Percentiles rank a stretch among this genome's conserved stretches.
These are phyloP conservation scores for Quillaja saponaria DNA, from an alignment of 306 rosid species.

Conservation along the genomic window DNA sequence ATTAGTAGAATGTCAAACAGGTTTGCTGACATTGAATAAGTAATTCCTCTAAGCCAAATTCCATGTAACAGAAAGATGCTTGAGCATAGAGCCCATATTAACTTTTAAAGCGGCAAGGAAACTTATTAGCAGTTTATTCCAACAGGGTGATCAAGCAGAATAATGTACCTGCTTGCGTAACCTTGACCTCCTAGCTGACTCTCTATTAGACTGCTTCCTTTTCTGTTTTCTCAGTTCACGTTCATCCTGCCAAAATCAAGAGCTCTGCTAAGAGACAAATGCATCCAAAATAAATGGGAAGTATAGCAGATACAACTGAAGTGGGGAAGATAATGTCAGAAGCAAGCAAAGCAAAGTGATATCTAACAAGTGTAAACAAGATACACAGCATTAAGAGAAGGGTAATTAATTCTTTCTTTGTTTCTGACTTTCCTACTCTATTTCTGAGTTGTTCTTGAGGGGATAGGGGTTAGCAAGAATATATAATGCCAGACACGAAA, in stretches of 20 bases:
- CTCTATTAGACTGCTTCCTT: conserved; percentile 96
- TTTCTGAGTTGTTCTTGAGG: background rate
- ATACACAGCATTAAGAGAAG: background rate
- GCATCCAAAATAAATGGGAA: background rate
- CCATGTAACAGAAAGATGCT: too few species aligned
- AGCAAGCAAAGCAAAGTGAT: background rate
- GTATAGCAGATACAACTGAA: background rate
- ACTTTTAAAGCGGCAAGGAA: too few species aligned
- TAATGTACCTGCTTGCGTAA: conserved; percentile 85
- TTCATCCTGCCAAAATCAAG: conserved; percentile 68
- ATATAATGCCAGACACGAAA: background rate
- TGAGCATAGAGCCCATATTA: too few species aligned
- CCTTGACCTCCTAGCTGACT: conserved; percentile 98
- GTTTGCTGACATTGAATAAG: conserved; percentile 9
- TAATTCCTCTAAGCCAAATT: too few species aligned
- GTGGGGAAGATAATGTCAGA: conserved; percentile 7
- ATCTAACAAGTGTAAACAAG: background rate
- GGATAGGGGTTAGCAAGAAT: background rate
- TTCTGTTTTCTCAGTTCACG: conserved; percentile 95
- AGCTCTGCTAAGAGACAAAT: background rate
- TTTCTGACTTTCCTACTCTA: too few species aligned
- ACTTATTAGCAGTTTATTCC: too few species aligned
- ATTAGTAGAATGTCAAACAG: background rate
- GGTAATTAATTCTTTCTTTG: background rate
- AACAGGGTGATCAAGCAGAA: conserved; percentile 11